Base-by-base conservation (phyloP, 1,284 basidiomycete genomes). In the Ustilago hordei region DNA sequence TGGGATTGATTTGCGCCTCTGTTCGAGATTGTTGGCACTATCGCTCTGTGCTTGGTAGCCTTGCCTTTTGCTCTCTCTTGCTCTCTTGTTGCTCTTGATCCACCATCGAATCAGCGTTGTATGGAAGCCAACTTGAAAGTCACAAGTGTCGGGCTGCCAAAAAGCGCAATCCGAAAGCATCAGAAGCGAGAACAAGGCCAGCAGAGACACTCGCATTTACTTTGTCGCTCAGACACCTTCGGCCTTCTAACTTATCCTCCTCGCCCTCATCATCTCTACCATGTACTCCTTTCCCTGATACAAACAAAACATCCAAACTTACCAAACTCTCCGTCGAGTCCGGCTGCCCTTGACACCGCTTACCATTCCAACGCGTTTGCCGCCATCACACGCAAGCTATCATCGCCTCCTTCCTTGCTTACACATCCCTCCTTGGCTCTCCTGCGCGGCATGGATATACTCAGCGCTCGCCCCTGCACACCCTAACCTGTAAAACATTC, bases 91-190 rank as follows among this genome's bases (percentile, higher is more conserved):
- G 6, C 9, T 19, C 13, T 31, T 48, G 45, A 48, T 0, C 19
- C 23, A 0, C 39, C 39, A 11, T 17, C 11, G 39, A 41, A 41
- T 41, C 39, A 41, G 7, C 45, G 23, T 50, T 50, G 48, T 28
- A 50, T 50, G 28, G n/a, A 50, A 32, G 45, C 23, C 19, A 48
- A 48, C n/a, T 48, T 23, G 45, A 48, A 19, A 50, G 28, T 50
- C 48, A 28, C 23, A 28, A 28, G 23, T 28, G 23, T 28, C 23
- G 23, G 48, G 48, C 8, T 50, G 48, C 48, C 48, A 50, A 34
- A 50, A 50, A 50, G 48, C 32, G 48, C 28, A 32, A 2, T 50
- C 45, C 23, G 28, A 50, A 11, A 32, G 8, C 6, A 8, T 17
- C 11, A 32, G 23, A 32, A 32, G 8, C 19, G 19, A 48, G 47